Conservation (phyloP, 2,329 filamentous ascomycete species). For the Endoconidiophora laricicola region DNA sequence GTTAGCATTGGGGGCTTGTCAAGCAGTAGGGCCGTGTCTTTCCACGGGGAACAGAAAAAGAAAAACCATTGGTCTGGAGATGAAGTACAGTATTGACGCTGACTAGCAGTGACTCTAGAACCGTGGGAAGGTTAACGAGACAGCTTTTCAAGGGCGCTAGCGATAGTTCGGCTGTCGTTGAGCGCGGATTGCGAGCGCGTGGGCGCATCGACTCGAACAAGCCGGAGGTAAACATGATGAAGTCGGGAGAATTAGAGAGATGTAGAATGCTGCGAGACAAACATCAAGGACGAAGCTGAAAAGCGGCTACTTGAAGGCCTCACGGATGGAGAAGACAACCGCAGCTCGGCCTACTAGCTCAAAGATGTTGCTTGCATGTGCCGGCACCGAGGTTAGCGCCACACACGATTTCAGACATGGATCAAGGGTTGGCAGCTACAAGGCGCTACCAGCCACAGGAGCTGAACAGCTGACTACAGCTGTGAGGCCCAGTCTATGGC, state of each 20-base stretch:
- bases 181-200: constrained; percentile 33
- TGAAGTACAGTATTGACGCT: constrained; percentile 71
- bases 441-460: no score
- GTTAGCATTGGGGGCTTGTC: no score
- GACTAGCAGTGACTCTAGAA: constrained; percentile 67
- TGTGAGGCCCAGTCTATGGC: not conserved
- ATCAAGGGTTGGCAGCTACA: no score
- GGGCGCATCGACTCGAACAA: constrained; percentile 12
- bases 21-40: no score
- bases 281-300: not conserved
- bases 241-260: not conserved
- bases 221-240: constrained; percentile 10
- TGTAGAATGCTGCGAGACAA: not conserved
- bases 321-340: not conserved
- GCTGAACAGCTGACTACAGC: not conserved
- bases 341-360: not conserved
- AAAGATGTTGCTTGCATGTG: constrained; percentile 11
- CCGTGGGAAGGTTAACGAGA: constrained; percentile 77
- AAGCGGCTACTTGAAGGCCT: not conserved
- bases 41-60: not conserved
- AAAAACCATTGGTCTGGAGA: not conserved
- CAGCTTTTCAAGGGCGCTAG: constrained; percentile 85
- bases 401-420: not conserved
- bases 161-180: constrained; percentile 65
- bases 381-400: constrained; percentile 12